These are phyloP conservation scores for Kluyveromyces starmeri DNA, from an alignment of 805 yeast genomes.

Conservation along the genomic window DNA sequence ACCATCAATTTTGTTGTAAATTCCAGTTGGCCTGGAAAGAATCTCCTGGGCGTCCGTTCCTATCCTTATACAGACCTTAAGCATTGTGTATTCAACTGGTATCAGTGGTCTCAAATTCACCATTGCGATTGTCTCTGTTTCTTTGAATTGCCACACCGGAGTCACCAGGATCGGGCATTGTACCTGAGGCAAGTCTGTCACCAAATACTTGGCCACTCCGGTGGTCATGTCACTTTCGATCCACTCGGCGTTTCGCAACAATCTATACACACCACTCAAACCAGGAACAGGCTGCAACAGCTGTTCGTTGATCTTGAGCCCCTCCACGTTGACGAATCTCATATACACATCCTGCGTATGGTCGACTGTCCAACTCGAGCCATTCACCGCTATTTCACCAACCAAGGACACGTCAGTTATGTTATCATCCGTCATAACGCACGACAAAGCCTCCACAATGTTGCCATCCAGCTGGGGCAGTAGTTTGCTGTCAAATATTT, in stretches of 20 bases:
- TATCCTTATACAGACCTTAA: conserved; percentile 2
- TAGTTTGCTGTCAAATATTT: no score
- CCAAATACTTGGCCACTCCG: not conserved
- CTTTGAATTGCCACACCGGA: conserved; percentile 5
- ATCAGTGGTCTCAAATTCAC: conserved; percentile 4
- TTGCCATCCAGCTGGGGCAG: not conserved
- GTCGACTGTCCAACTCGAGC: not conserved
- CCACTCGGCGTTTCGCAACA: not conserved
- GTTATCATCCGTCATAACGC: conserved; percentile 2
- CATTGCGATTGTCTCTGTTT: conserved; percentile 1
- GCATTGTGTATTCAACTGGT: conserved; percentile 1
- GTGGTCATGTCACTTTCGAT: not conserved
- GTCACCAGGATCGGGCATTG: conserved; percentile 5
- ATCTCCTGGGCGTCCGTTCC: not conserved
- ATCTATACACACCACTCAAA: not conserved
- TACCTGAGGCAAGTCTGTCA: conserved; percentile 1
- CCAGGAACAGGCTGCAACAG: not conserved
- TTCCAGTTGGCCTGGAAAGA: conserved; percentile 2
- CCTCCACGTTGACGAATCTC: conserved; percentile 1
- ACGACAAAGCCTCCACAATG: conserved; percentile 1
- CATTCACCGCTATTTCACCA: conserved; percentile 1
- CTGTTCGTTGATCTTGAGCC: not conserved
- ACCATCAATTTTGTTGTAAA: conserved; percentile 1
- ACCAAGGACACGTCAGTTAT: conserved; percentile 2
- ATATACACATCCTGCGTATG: not conserved